Evolutionary conservation across 768 basidiomycete species (phyloP).

Genomic region (Boletus tomentosulus): DNA sequence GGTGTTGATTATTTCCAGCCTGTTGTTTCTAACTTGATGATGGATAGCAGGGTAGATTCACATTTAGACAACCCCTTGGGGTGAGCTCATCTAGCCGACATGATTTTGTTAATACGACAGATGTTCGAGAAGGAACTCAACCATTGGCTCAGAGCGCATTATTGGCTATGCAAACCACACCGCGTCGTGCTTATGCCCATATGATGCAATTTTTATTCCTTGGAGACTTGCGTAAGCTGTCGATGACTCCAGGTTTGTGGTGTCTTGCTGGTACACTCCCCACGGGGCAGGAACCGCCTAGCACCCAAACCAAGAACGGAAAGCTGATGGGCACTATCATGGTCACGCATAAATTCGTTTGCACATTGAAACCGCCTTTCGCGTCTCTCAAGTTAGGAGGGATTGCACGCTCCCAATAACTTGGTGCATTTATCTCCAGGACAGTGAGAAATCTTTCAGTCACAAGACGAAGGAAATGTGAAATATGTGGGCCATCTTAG

Average conservation of each 20-base stretch:
- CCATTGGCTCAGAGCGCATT: background rate
- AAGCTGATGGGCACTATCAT: constrained; percentile 44
- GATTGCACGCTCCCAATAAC: background rate
- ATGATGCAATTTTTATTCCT: constrained; percentile 39
- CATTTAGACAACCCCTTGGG: constrained; percentile 3
- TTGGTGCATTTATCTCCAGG: background rate
- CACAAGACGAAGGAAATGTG: background rate
- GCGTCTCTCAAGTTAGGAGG: background rate
- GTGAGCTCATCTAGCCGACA: constrained; percentile 12
- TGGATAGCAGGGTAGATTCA: background rate
- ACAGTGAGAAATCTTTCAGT: background rate
- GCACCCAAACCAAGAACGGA: constrained; percentile 51
- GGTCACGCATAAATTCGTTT: background rate
- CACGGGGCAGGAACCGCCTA: constrained; percentile 41
- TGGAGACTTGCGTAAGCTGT: constrained; percentile 34
- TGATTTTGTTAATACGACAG: constrained; percentile 11
- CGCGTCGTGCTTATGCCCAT: constrained; percentile 17
- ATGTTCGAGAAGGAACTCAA: constrained; percentile 1
- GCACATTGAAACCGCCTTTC: background rate
- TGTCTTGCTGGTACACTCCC: constrained; percentile 41
- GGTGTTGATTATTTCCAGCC: background rate
- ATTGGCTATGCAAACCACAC: background rate
- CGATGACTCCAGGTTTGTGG: constrained; percentile 39
- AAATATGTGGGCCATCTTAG: background rate
- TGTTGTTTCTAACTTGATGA: background rate